Conservation (phyloP, 331 rosid genomes). For the Stylosanthes scabra region DNA sequence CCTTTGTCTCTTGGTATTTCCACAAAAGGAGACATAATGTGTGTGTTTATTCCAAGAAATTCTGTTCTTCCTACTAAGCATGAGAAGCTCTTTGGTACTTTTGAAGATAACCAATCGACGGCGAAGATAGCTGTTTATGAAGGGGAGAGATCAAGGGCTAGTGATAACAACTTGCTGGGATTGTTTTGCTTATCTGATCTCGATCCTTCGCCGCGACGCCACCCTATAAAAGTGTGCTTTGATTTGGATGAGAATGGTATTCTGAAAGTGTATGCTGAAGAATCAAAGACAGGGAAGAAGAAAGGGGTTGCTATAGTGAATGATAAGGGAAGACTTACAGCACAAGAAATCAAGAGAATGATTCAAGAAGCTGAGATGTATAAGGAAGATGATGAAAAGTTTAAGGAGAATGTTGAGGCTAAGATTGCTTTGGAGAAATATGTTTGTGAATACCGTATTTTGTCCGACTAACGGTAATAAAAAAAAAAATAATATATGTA, state of each 20-base stretch:
- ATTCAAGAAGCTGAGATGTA: constrained; percentile 8
- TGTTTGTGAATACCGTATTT: no score
- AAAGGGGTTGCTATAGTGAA: constrained; percentile 7
- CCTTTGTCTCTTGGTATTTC: neutral
- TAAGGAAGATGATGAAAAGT: constrained; percentile 5
- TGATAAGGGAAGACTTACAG: constrained; percentile 5
- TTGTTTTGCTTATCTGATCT: accelerated
- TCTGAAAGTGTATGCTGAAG: neutral
- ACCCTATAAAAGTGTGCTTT: neutral
- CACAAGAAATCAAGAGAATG: neutral
- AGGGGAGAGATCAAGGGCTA: constrained; percentile 35
- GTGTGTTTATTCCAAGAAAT: constrained; percentile 25
- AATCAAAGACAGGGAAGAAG: neutral
- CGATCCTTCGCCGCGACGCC: neutral
- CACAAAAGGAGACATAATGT: neutral
- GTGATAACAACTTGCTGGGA: constrained; percentile 34
- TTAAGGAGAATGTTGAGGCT: neutral
- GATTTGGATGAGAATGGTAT: constrained; percentile 7
- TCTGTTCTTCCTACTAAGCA: constrained; percentile 8
- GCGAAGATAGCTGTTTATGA: neutral
- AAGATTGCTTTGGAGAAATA: neutral
- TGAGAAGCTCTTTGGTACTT: accelerated
- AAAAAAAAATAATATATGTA: no score
- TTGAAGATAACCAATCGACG: neutral
- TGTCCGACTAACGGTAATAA: no score